Percentiles rank a stretch among this genome's conserved stretches.
Evolutionary conservation across 73 alveolate genomes (phyloP).

Genomic region (Breviolum minutum): DNA sequence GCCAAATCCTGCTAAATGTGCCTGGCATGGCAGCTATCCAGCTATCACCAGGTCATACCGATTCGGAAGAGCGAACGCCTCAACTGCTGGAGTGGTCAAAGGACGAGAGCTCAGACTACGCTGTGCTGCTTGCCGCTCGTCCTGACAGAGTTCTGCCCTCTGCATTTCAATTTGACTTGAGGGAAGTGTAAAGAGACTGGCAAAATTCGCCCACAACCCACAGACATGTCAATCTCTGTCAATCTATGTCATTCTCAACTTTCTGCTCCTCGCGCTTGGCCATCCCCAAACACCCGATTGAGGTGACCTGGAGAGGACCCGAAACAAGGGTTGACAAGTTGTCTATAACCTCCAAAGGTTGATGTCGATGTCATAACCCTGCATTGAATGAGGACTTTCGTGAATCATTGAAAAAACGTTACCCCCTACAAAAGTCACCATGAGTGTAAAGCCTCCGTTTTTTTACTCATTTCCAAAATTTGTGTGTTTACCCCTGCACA

Average conservation of each 20-base stretch:
- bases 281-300: constrained; percentile 88
- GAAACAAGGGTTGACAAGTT: background rate
- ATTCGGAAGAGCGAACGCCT: background rate
- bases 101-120: constrained; percentile 64
- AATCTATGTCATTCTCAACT: background rate
- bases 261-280: constrained; percentile 66
- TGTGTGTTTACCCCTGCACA: too few relatives aligned
- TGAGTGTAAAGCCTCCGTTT: too few relatives aligned
- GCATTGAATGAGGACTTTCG: too few relatives aligned
- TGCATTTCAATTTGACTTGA: too few relatives aligned
- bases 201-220: background rate
- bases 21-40: background rate
- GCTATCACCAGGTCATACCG: background rate
- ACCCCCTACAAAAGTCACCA: too few relatives aligned
- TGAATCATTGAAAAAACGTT: too few relatives aligned
- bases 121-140: constrained; percentile 85
- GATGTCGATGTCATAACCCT: too few relatives aligned
- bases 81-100: constrained; percentile 61
- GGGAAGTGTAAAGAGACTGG: too few relatives aligned
- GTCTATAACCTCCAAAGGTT: background rate
- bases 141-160: background rate
- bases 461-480: background rate
- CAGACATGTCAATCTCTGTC: background rate
- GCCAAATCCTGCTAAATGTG: constrained; percentile 83
- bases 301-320: background rate